These are phyloP conservation scores for Phytophthora kernoviae DNA, from an alignment of 352 stramenopile species.

Conservation along the genomic window DNA sequence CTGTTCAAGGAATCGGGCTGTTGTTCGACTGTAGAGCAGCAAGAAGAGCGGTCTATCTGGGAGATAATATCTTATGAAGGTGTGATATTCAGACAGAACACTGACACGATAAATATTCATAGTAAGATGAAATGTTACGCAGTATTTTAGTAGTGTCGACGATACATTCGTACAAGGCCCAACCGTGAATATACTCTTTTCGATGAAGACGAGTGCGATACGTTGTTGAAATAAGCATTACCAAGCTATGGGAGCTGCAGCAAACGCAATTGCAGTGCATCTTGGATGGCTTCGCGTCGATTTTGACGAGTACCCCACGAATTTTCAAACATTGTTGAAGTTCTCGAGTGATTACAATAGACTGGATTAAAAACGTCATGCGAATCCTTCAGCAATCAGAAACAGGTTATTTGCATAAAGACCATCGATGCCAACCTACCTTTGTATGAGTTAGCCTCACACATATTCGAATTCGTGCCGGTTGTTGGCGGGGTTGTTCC, in stretches of 20 bases:
- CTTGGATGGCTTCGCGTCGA: conserved; percentile 48
- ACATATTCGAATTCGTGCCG: conserved; percentile 45
- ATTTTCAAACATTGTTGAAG: conserved; percentile 48
- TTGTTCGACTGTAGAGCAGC: too few species aligned
- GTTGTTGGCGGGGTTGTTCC: conserved; percentile 29
- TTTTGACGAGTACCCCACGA: conserved; percentile 43
- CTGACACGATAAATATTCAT: too few species aligned
- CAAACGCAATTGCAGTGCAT: conserved; percentile 29
- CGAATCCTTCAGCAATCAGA: background rate
- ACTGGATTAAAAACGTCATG: conserved; percentile 32
- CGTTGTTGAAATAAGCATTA: background rate
- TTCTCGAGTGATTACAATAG: conserved; percentile 57
- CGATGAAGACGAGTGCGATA: background rate
- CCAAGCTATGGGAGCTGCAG: conserved; percentile 28
- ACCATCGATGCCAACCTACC: conserved; percentile 1
- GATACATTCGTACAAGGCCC: too few species aligned
- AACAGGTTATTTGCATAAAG: conserved; percentile 10
- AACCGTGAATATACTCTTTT: too few species aligned
- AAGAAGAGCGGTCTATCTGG: too few species aligned
- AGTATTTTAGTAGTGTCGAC: too few species aligned
- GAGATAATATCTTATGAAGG: too few species aligned
- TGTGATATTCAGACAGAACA: too few species aligned
- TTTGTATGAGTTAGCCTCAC: conserved; percentile 59
- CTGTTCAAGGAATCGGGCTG: too few species aligned
- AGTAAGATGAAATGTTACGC: too few species aligned